A percentile compares a stretch with the other conserved stretches of the same genome.
Evolutionary conservation across 73 alveolate genomes (phyloP).

Genomic region (Paramecium octaurelia): DNA sequence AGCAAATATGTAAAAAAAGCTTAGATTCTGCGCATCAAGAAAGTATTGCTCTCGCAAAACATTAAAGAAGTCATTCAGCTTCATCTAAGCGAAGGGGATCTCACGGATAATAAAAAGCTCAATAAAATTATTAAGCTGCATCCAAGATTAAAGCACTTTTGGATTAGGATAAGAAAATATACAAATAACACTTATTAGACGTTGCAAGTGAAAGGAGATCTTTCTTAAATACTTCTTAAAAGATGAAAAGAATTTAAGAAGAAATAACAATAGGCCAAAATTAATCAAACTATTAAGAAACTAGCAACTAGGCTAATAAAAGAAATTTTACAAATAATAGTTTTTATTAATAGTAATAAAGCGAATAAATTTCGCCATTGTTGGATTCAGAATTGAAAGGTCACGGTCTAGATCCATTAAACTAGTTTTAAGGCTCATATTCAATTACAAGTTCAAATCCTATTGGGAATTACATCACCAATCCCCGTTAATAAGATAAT

Average conservation of each 20-base stretch:
- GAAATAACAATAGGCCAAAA: background rate
- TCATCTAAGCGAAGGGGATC: background rate
- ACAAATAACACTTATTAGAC: background rate
- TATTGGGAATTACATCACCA: background rate
- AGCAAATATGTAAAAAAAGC: background rate
- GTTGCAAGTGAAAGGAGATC: background rate
- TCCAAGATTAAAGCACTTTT: slow-evolving; percentile 22
- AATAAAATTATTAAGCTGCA: background rate
- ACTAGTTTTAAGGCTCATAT: background rate
- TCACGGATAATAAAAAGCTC: background rate
- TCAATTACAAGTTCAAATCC: background rate
- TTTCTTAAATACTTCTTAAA: background rate
- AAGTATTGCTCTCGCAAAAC: background rate
- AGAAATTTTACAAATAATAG: background rate
- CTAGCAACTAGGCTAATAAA: background rate
- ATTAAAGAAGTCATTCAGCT: background rate
- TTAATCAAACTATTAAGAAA: background rate
- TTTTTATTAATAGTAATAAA: background rate
- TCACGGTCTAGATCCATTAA: background rate
- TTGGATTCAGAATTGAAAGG: background rate
- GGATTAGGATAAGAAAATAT: background rate
- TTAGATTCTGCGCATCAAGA: background rate
- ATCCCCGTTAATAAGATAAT: background rate
- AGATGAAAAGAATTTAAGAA: background rate
- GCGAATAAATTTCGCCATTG: background rate